A percentile compares a stretch with the other conserved stretches of the same genome.
Evolutionary conservation across 2,329 filamentous ascomycete genomes (phyloP).

Genomic region (Bretziella fagacearum): DNA sequence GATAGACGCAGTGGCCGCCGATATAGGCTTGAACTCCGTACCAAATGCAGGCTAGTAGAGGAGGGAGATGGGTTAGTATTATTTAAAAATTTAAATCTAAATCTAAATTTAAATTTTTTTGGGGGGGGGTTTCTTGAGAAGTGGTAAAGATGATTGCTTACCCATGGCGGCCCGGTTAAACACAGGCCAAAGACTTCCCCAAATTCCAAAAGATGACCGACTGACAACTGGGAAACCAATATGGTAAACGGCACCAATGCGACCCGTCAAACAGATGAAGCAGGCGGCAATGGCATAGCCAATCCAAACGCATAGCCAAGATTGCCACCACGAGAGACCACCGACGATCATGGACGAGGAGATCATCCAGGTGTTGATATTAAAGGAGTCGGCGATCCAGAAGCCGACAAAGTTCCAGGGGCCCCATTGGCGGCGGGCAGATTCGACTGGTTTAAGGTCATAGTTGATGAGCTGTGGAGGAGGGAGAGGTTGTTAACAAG

Average conservation of each 20-base stretch:
- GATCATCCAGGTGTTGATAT: constrained; percentile 93
- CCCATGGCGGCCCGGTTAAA: constrained; percentile 74
- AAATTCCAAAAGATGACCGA: constrained; percentile 70
- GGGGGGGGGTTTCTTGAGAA: no score
- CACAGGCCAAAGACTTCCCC: constrained; percentile 76
- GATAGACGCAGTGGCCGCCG: constrained; percentile 65
- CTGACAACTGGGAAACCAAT: constrained; percentile 73
- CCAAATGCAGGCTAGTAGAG: constrained; percentile 53
- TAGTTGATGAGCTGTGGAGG: constrained; percentile 53
- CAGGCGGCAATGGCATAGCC: constrained; percentile 62
- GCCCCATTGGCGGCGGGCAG: constrained; percentile 64
- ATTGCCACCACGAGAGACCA: constrained; percentile 82
- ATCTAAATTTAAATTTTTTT: no score
- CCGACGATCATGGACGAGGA: constrained; percentile 63
- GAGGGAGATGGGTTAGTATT: neutral
- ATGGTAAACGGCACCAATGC: constrained; percentile 75
- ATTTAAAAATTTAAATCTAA: no score
- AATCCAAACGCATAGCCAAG: constrained; percentile 74
- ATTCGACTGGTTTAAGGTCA: constrained; percentile 68
- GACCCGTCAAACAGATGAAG: constrained; percentile 63
- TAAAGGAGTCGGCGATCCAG: constrained; percentile 73
- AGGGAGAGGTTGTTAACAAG: constrained; percentile 3
- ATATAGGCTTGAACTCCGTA: constrained; percentile 78
- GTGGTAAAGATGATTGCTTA: constrained; percentile 19
- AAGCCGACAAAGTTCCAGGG: constrained; percentile 79